phyloP scores from a whole-genome alignment of 2,329 filamentous ascomycete genomes.

The Xylariaceae sp. region DNA sequence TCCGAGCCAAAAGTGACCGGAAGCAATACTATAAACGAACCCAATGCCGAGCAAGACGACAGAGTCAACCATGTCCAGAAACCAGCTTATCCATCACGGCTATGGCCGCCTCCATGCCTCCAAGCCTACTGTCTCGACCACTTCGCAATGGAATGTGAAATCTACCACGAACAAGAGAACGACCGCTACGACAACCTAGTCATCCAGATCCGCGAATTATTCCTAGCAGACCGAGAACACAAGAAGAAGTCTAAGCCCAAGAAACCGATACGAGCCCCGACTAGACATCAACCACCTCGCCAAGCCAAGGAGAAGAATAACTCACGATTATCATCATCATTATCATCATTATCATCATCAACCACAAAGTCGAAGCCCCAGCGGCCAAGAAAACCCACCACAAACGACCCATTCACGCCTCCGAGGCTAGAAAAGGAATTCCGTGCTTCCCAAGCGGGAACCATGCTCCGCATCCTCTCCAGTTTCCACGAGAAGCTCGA shows the following conservation, averaged over 20 bases:
- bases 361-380: not conserved
- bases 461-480: slow-evolving; percentile 1
- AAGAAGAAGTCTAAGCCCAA: not conserved
- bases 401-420: slow-evolving; percentile 7
- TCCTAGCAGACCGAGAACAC: slow-evolving; percentile 11
- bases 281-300: slow-evolving; percentile 23
- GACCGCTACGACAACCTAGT: slow-evolving; percentile 11
- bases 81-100: not conserved
- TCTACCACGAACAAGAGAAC: slow-evolving; percentile 24
- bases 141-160: slow-evolving; percentile 27
- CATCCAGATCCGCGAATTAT: slow-evolving; percentile 4
- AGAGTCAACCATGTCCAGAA: not conserved
- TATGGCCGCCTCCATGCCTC: slow-evolving; percentile 22
- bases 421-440: slow-evolving; percentile 10
- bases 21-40: not conserved
- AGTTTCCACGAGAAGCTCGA: slow-evolving; percentile 4
- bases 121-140: slow-evolving; percentile 27
- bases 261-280: slow-evolving; percentile 13
- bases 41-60: not conserved
- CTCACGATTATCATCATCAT: not conserved
- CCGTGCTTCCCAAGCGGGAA: slow-evolving; percentile 6
- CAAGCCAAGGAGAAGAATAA: slow-evolving; percentile 18
- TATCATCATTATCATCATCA: not conserved
- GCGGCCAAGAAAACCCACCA: not conserved
- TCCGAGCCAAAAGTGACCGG: not conserved